Conservation (phyloP, 2,329 filamentous ascomycete genomes). For the Chaetomiaceae sp. region DNA sequence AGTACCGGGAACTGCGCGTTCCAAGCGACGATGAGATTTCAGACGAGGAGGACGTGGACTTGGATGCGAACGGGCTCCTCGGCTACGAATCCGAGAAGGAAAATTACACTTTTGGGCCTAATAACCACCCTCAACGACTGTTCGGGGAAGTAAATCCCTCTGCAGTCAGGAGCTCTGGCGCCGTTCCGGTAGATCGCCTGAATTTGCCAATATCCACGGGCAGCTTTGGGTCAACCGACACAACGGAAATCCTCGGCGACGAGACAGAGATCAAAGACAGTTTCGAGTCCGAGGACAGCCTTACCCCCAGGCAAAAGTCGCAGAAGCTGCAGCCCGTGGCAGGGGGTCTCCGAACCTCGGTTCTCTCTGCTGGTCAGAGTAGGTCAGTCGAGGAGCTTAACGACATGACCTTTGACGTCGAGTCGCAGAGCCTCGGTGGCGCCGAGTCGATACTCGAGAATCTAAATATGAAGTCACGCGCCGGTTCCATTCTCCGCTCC, state of each 20-base stretch:
- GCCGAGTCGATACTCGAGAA: constrained; percentile 43
- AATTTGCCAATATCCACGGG: constrained; percentile 42
- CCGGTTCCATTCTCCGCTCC: constrained; percentile 26
- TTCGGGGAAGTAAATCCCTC: constrained; percentile 55
- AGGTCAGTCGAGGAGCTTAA: constrained; percentile 48
- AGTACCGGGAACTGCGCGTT: constrained; percentile 18
- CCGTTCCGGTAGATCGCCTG: constrained; percentile 44
- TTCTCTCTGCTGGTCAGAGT: constrained; percentile 29
- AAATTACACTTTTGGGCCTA: constrained; percentile 64
- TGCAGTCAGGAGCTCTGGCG: constrained; percentile 51
- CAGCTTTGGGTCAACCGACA: constrained; percentile 26
- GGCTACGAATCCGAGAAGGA: constrained; percentile 73
- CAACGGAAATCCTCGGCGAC: constrained; percentile 36
- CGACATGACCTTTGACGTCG: constrained; percentile 48
- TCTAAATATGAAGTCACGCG: constrained; percentile 41
- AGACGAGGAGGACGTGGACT: constrained; percentile 30
- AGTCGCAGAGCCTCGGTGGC: constrained; percentile 53
- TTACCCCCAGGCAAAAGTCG: constrained; percentile 30
- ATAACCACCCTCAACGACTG: constrained; percentile 38
- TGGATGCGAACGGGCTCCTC: constrained; percentile 38
- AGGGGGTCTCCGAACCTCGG: constrained; percentile 23
- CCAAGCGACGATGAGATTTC: constrained; percentile 30
- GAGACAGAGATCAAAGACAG: constrained; percentile 43
- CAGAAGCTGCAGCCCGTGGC: constrained; percentile 19
- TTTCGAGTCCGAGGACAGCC: constrained; percentile 43